Evolutionary conservation across 176 grass and related monocot genomes (phyloP).

Genomic region (Triticum monococcum): DNA sequence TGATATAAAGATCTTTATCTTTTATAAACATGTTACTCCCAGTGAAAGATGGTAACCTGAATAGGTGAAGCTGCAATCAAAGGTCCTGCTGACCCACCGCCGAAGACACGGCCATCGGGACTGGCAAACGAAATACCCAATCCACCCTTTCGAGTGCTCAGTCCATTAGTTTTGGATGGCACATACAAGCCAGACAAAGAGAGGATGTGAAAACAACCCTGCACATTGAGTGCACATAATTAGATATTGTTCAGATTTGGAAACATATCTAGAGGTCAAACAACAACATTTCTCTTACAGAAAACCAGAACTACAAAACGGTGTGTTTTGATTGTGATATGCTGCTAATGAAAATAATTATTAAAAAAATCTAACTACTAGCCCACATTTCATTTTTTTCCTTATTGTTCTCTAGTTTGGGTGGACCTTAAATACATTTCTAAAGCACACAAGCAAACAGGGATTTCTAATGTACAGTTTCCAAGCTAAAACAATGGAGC

Average conservation of each 20-base stretch:
- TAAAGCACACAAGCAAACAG: not conserved
- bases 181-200: slow-evolving; percentile 67
- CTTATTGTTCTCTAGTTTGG: slow-evolving; percentile 1
- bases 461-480: not conserved
- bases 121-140: slow-evolving; percentile 48
- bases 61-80: slow-evolving; percentile 55
- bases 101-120: slow-evolving; percentile 51
- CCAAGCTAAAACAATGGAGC: not conserved
- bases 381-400: not conserved
- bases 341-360: not conserved
- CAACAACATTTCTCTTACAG: not conserved
- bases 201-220: slow-evolving; percentile 65
- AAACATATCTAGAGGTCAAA: not conserved
- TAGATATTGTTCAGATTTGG: not conserved
- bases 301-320: not conserved
- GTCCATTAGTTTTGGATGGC: slow-evolving; percentile 40
- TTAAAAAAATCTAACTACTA: not conserved
- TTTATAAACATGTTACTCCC: not conserved
- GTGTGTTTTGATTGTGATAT: not conserved
- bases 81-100: slow-evolving; percentile 59
- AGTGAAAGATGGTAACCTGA: slow-evolving; percentile 40
- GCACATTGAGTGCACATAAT: not conserved
- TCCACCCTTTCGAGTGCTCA: slow-evolving; percentile 55
- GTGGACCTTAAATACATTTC: not conserved
- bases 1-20: not conserved